These are phyloP conservation scores for Candida khao-thaluensis DNA, from an alignment of 805 yeast genomes.

Conservation along the genomic window DNA sequence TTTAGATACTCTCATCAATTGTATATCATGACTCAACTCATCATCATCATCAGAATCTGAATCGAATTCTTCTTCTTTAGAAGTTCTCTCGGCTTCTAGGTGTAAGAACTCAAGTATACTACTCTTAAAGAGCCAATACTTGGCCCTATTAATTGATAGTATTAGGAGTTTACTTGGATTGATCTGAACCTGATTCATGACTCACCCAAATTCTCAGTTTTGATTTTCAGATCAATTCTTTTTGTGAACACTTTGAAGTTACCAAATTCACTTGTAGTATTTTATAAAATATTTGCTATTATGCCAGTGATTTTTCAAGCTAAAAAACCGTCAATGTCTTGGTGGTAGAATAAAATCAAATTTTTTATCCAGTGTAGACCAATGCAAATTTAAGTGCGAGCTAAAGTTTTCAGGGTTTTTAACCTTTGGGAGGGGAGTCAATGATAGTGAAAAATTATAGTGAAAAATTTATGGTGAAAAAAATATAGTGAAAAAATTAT, in stretches of 20 bases:
- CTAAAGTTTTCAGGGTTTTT: not conserved
- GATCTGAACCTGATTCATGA: slow-evolving; percentile 46
- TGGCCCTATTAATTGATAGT: slow-evolving; percentile 51
- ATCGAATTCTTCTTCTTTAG: slow-evolving; percentile 10
- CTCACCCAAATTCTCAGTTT: no score
- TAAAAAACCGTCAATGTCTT: no score
- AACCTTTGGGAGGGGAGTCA: no score
- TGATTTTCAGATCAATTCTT: no score
- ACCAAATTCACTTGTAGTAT: no score
- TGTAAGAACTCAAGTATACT: slow-evolving; percentile 50
- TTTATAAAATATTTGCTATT: no score
- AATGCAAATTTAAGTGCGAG: slow-evolving; percentile 1
- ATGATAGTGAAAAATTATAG: no score
- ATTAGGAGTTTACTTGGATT: slow-evolving; percentile 47
- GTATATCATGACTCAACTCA: not conserved
- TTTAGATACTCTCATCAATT: slow-evolving; percentile 6
- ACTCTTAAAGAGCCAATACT: slow-evolving; percentile 53
- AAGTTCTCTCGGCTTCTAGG: slow-evolving; percentile 26
- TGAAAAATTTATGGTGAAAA: no score
- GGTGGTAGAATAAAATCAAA: no score
- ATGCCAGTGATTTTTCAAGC: no score
- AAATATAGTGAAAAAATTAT: no score
- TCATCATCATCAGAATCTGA: slow-evolving; percentile 12
- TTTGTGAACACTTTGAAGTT: no score
- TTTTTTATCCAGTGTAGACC: not conserved